Evolutionary conservation across 495 filamentous ascomycete genomes (phyloP).

Genomic region (Viridothelium virens): DNA sequence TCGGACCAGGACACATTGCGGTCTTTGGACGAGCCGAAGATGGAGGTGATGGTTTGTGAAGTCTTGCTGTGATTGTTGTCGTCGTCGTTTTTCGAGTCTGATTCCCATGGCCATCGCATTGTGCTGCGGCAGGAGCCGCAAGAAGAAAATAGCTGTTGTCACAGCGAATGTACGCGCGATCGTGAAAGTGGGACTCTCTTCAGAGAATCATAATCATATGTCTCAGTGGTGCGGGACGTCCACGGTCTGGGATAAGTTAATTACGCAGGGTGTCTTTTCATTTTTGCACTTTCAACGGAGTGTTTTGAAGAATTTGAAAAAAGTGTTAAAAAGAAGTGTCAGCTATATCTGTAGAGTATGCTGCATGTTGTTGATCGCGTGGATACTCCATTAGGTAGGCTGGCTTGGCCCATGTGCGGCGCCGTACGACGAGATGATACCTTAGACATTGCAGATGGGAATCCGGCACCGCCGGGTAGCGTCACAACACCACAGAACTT

Average conservation of each 20-base stretch:
- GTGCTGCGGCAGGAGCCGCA: neutral
- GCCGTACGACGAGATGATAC: too few relatives aligned
- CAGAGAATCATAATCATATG: neutral
- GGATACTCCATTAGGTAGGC: too few relatives aligned
- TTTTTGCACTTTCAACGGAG: too few relatives aligned
- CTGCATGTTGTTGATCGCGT: too few relatives aligned
- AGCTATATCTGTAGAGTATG: too few relatives aligned
- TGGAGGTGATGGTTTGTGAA: neutral
- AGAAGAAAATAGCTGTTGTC: neutral
- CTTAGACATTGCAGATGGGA: too few relatives aligned
- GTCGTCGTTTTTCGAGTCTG: neutral
- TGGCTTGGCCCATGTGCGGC: too few relatives aligned
- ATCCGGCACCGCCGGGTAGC: too few relatives aligned
- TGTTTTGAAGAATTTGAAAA: too few relatives aligned
- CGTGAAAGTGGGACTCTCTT: neutral
- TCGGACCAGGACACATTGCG: constrained; percentile 41
- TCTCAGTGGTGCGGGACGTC: neutral
- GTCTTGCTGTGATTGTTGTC: neutral
- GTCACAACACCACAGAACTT: too few relatives aligned
- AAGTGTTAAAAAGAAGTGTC: too few relatives aligned
- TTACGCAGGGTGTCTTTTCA: neutral
- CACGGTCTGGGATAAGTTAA: neutral
- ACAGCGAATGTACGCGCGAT: neutral
- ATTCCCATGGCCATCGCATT: neutral
- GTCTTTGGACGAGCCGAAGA: neutral